These are phyloP conservation scores for Spinacia oleracea DNA, from an alignment of 179 eudicot genomes.

Conservation along the genomic window DNA sequence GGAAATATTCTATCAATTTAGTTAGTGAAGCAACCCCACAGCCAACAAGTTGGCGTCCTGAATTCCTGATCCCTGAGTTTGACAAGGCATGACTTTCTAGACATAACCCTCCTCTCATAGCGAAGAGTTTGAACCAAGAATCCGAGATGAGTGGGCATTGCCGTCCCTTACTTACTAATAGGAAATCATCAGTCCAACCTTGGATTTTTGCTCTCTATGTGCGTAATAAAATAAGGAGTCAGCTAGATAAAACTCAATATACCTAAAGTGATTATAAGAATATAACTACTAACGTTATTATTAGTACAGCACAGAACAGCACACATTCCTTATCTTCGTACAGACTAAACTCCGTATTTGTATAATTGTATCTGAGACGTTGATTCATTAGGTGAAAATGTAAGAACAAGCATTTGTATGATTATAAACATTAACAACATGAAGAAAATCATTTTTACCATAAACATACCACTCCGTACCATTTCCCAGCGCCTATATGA, in stretches of 20 bases:
- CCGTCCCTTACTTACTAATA: too few species aligned
- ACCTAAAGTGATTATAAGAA: not conserved
- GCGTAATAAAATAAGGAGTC: too few species aligned
- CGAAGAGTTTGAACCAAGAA: too few species aligned
- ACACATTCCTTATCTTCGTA: not conserved
- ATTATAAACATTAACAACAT: not conserved
- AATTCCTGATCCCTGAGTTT: not conserved
- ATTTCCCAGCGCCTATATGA: not conserved
- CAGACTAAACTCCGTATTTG: not conserved
- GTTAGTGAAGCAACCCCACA: not conserved
- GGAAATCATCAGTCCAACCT: too few species aligned
- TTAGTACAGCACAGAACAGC: not conserved
- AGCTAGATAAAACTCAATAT: not conserved
- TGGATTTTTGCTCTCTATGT: too few species aligned
- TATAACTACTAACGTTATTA: not conserved
- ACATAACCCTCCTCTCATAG: not conserved
- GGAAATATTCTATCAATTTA: not conserved
- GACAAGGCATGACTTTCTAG: not conserved
- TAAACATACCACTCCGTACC: not conserved
- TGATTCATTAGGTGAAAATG: not conserved
- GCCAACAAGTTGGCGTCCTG: not conserved
- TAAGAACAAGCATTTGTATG: not conserved
- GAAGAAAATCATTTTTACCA: not conserved
- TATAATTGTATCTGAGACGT: not conserved
- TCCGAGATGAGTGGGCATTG: too few species aligned